Evolutionary conservation across 176 grass and related monocot genomes (phyloP).

Genomic region (Alopecurus myosuroides): DNA sequence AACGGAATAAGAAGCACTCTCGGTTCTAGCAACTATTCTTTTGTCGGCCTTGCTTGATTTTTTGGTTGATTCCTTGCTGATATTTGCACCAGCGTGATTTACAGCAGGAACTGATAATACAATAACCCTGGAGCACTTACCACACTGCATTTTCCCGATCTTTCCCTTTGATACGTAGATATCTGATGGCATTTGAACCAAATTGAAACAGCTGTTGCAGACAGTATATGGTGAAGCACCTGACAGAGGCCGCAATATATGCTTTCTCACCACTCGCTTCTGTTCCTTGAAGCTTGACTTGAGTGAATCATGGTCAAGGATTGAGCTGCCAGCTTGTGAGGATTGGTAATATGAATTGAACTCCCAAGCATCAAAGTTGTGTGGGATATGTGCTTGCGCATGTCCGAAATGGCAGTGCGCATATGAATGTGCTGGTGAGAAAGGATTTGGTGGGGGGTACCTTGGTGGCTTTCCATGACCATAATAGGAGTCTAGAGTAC

Average conservation of each 20-base stretch:
- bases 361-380: slow-evolving; percentile 25
- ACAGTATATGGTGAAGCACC: slow-evolving; percentile 72
- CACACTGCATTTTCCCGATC: slow-evolving; percentile 62
- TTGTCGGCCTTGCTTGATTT: not conserved
- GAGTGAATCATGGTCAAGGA: slow-evolving; percentile 39
- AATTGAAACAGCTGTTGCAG: slow-evolving; percentile 64
- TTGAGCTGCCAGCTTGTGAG: slow-evolving; percentile 50
- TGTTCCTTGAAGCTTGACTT: slow-evolving; percentile 42
- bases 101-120: slow-evolving; percentile 53
- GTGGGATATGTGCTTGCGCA: not conserved
- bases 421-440: slow-evolving; percentile 39
- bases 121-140: slow-evolving; percentile 64
- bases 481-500: slow-evolving; percentile 39
- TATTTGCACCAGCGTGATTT: not conserved
- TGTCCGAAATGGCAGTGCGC: slow-evolving; percentile 32
- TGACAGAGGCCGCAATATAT: slow-evolving; percentile 67
- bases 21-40: not conserved
- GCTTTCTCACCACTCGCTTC: slow-evolving; percentile 42
- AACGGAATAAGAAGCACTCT: slow-evolving; percentile 30
- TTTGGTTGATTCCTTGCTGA: slow-evolving; percentile 3
- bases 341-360: slow-evolving; percentile 45
- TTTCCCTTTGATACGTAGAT: slow-evolving; percentile 63
- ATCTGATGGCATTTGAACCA: slow-evolving; percentile 81
- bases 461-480: slow-evolving; percentile 27
- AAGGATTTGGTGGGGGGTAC: slow-evolving; percentile 27